Base-by-base conservation (phyloP, 164 flowering plant genomes). In the Echeveria elegans region DNA sequence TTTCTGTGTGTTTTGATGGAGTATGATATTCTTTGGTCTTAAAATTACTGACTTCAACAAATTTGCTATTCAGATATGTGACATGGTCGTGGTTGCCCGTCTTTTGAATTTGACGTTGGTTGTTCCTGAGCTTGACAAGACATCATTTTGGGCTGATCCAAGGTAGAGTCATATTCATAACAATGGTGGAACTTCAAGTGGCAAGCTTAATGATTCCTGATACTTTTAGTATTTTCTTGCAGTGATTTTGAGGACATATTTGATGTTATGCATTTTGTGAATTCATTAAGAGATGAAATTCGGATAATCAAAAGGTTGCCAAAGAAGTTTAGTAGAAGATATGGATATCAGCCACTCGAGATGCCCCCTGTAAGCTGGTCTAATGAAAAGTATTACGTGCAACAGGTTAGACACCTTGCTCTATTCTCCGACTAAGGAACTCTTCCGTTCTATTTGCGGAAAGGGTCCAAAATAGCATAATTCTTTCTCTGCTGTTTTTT, bases 331-430 rank as follows among this genome's bases (percentile, higher is more conserved):
- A 76, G 36, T 38, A 77, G 78, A 66, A 82, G 83, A 71, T 71
- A 74, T 77, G 89, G 85, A 60, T 73, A 67, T 68, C 73, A 79
- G 37, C 78, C 77, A 58, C 77, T 85, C 37, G 79, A 67, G 70
- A 88, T 91, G 99, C 86, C 91, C 65, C 97, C 99, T 23, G 85
- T 94, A 65, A 94, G 99, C 87, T 94, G 99, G 97, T 94, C 99
- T 56, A 88, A 75, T 77, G 97, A 89, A 68, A 83, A 78, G 30
- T 94, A 94, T 74, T 94, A 94, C 73, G 72, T 88, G 77, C 74
- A 88, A 65, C 96, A 91, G 96, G 99, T 94, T 58, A 68, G 80
- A 62, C 21, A 45, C 4, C 37, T 62, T 73, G 38, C 7, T 47
- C 29, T 53, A 2, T 53, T 53, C 4, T 24, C 28, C 61, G 15